Base-by-base conservation (phyloP, 2,329 filamentous ascomycete species). In the Penicillium hordei region DNA sequence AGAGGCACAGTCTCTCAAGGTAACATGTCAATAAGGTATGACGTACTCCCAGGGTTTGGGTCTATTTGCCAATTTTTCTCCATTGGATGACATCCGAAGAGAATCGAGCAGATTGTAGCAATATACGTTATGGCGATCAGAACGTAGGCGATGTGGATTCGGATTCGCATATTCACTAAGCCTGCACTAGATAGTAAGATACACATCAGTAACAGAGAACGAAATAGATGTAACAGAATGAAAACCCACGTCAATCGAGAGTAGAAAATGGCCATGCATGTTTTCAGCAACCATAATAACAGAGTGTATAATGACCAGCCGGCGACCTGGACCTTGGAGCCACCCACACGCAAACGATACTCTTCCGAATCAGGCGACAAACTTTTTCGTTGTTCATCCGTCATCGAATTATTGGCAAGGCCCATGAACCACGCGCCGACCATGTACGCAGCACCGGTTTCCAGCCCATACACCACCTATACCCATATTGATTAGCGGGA, bases 331-430 rank as follows among this genome's bases (percentile, higher is more conserved):
- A 81, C 79, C 64, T 83, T 81, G 21, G 79, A 83, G 0, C 84
- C 84, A 2, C 78, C 69, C 0, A 84, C 73, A n/a, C 83, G 79
- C 58, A 76, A 62, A 5, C 67, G 65, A 62, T 79, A 84, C 64
- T 85, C 82, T 5, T 73, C 65, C 12, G 78, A 78, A 10, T 70
- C 56, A 0, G 78, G 74, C 5, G 75, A 72, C 13, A 87, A 71
- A 0, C 74, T 69, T 5, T 64, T 69, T 7, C 85, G 79, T 59
- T 83, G 68, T 21, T 75, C 76, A 15, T 79, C 72, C 2, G 83
- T 81, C 81, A 87, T 85, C 55, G 77, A 71, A 62, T 84, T 84
- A 61, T 86, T 86, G 21, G 83, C 82, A 3, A 86, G 72, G 0
- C 83, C 83, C 44, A 75, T 71, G 48, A 76, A 82, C 57, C 72